These are phyloP conservation scores for Erigeron canadensis DNA, from an alignment of 129 eudicot species.

Conservation along the genomic window DNA sequence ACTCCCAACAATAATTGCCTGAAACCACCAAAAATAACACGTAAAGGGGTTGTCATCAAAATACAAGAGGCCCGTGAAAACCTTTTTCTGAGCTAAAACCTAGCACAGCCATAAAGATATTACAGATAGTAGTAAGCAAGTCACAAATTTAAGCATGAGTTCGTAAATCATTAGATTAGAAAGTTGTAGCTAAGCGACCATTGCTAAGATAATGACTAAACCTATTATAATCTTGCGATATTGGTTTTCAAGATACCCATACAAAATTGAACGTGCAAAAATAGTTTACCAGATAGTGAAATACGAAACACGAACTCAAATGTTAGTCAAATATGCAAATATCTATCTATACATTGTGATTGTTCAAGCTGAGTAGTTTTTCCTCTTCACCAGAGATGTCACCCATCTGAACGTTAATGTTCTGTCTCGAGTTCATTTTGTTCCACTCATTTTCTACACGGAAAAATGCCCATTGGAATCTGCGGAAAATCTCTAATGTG, in stretches of 20 bases:
- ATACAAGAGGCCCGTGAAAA: no score
- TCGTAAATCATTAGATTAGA: neutral
- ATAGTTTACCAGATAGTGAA: conserved; percentile 19
- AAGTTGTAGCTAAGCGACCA: neutral
- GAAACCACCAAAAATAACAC: no score
- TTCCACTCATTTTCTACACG: conserved; percentile 98
- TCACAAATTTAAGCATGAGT: no score
- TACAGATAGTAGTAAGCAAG: no score
- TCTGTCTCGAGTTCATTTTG: conserved; percentile 62
- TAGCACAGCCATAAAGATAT: no score
- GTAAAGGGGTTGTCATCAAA: no score
- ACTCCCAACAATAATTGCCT: no score
- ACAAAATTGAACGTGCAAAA: conserved; percentile 15
- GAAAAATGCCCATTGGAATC: conserved; percentile 94
- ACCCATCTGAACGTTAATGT: conserved; percentile 34
- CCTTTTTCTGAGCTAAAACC: no score
- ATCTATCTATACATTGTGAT: conserved; percentile 59
- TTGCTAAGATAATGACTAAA: conserved; percentile 15
- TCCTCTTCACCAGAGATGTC: conserved; percentile 63
- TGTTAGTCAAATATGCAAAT: conserved; percentile 15
- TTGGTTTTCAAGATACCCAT: neutral
- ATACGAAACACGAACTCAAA: conserved; percentile 6
- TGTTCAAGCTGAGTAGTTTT: conserved; percentile 55
- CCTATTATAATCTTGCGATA: conserved; percentile 10
- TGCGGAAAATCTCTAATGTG: conserved; percentile 75